Evolutionary conservation across 805 yeast genomes (phyloP), one percentile per base, ranked within the genome.

Genomic region (Debaryomyces tyrocola): DNA sequence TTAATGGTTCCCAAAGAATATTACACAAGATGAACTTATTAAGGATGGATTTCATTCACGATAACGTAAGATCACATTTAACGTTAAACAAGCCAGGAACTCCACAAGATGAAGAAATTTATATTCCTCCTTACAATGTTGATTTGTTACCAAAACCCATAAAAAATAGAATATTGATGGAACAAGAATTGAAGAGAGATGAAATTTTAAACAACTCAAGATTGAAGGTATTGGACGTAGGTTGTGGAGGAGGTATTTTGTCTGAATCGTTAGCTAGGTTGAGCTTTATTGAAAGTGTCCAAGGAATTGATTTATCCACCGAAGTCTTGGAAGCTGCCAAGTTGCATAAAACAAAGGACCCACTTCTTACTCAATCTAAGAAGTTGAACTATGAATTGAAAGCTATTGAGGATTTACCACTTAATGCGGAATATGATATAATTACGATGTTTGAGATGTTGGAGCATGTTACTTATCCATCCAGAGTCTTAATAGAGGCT

Each of bases 201-300:
- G 67, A 66, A 33, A 57, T 68, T 24, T 66, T 69, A 36, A 48
- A 45, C 3, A 48, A 62, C 3, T 54, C 77, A 45, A 67, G 75
- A 39, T 69, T 82, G 43, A 63, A 65, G 12, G 90, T 83, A 0
- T 69, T 94, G 46, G 99, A 94, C 61, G 83, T 94, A 44, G 99
- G 99, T 1, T 94, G 99, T 64, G 99, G 99, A 15, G 99, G 99
- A n/a, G 99, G 99, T 0, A 84, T 94, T 20, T 69, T 94, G 15
- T 73, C 91, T 4, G 99, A 94, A 62, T 84, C 92, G 0, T 65
- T 94, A 59, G 97, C 96, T 0, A 73, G 99, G 53, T 67, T 87
- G 55, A 77, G 78, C 4, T 78, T 78, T 48, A 80, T 89, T 4
- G 61, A 73, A 9, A 60, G 70, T 1, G 97, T 94, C 4, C 75